Base-by-base conservation (phyloP, 208 protist genomes). In the Porcisia hertigi region DNA sequence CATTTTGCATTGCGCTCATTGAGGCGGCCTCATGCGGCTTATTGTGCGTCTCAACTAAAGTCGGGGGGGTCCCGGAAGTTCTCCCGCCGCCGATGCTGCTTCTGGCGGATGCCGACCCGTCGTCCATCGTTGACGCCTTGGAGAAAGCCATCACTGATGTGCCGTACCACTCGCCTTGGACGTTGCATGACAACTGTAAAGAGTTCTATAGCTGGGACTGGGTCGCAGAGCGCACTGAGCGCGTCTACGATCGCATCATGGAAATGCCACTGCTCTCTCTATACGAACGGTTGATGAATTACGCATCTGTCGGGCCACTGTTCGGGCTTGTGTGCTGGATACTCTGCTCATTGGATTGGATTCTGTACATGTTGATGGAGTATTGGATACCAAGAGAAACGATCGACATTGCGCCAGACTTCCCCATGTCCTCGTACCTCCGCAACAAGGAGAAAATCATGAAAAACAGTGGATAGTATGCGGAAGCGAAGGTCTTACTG, bases 1-100 rank as follows among this genome's bases (percentile, higher is more conserved):
- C 98, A 7, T 99, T 99, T 74, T 99, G 98, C 83, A 99, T 99
- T 79, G 98, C 98, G 0, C 98, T 99, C 66, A 93, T 99, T 36
- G 99, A 99, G 80, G 99, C 98, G 12, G 96, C 97, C 0, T 92
- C 87, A 39, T 99, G 96, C 76, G 98, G 98, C 3, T 86, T 99
- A 2, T 82, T 98, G 8, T 93, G 98, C 34, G 97, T 99, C 4
- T 98, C 92, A n/a, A 99, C 98, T 1, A 86, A 92, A 52, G 99
- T 99, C 3, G 99, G 99, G 54, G 99, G 98, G 64, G 95, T 99
- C 34, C 98, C 98, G 12, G 98, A 99, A 77, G 98, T 99, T 11
- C 88, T 99, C 16, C 98, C 98, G 41, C 83, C 92, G n/a, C 78
- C 95, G 69, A 97, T 99, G 92, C 83, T 99, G 36, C 77, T 92